Conservation (phyloP, 2,329 filamentous ascomycete species). For the Albophoma yamanashiensis region DNA sequence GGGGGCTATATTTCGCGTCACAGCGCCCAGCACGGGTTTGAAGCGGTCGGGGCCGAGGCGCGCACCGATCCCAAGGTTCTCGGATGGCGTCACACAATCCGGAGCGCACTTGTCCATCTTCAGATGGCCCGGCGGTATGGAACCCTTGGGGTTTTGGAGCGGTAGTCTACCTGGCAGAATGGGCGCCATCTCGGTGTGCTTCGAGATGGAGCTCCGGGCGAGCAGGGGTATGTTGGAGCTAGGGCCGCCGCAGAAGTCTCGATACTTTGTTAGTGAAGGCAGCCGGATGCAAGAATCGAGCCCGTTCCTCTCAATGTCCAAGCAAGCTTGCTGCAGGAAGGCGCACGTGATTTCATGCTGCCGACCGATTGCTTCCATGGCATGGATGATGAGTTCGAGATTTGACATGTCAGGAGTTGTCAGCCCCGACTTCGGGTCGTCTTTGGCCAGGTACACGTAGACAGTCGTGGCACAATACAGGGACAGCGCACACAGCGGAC, state of each 20-base stretch:
- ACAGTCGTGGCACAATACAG: slow-evolving; percentile 79
- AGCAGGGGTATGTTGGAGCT: slow-evolving; percentile 35
- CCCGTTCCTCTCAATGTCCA: slow-evolving; percentile 59
- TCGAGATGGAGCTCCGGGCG: slow-evolving; percentile 31
- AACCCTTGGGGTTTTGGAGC: slow-evolving; percentile 15
- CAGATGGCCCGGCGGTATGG: slow-evolving; percentile 1
- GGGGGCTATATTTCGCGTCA: slow-evolving; percentile 16
- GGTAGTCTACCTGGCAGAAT: slow-evolving; percentile 35
- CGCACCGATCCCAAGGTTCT: not conserved
- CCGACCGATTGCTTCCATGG: slow-evolving; percentile 66
- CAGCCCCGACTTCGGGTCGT: slow-evolving; percentile 48
- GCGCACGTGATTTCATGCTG: slow-evolving; percentile 69
- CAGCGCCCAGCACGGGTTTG: slow-evolving; percentile 20
- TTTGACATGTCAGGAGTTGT: slow-evolving; percentile 34
- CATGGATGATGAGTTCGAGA: slow-evolving; percentile 66
- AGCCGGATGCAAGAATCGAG: slow-evolving; percentile 24
- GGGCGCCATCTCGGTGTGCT: slow-evolving; percentile 26
- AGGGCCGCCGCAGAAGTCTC: slow-evolving; percentile 15
- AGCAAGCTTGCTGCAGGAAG: slow-evolving; percentile 73
- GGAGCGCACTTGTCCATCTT: slow-evolving; percentile 4
- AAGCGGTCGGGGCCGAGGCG: slow-evolving; percentile 16
- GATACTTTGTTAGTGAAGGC: slow-evolving; percentile 23
- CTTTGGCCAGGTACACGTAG: slow-evolving; percentile 69
- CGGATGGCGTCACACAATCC: not conserved
- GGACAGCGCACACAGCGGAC: slow-evolving; percentile 51